Base-by-base conservation (phyloP, 1,139 yeast genomes). In the Blastobotrys serpentis region DNA sequence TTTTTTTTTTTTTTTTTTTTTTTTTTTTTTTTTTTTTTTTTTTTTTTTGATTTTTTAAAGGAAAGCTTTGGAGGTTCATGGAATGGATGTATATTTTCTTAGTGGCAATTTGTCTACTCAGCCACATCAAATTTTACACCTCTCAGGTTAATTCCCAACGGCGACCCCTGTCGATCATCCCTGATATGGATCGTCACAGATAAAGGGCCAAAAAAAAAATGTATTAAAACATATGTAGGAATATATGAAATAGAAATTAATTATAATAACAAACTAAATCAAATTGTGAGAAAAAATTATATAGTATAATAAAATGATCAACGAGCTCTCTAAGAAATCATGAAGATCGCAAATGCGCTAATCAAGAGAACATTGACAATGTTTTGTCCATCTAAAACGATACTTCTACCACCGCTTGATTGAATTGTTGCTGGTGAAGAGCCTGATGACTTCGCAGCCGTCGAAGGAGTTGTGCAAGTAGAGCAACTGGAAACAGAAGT, bases 251-350 rank as follows among this genome's bases (percentile, higher is more conserved):
- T 6, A 18, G 16, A 36, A n/a, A 36, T 8, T 11, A 18, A 18
- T 11, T 5, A 36, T 5, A n/a, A n/a, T 11, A 44, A 39, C 18
- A 21, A 38, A 38, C 11, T 26, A 30, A 39, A 38, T 30, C 11
- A 36, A 25, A 22, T 7, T 14, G 33, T 13, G 21, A 43, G 25
- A 34, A 23, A 33, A 22, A 26, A 34, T n/a, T n/a, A n/a, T n/a
- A n/a, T n/a, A n/a, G n/a, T n/a, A n/a, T n/a, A n/a, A n/a, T n/a
- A 16, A 29, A 30, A 21, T n/a, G 23, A 41, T 10, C 7, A 36
- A 17, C 11, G 19, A 19, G 4, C 13, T 29, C 13, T 29, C 32
- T 29, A 29, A 29, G 4, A 11, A 6, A 29, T 29, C 32, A 29
- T 4, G n/a, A 29, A 4, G 32, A 29, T 14, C 4, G 32, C n/a